Percentiles rank a stretch among this genome's conserved stretches.
These are phyloP conservation scores for Fusarium sp. DNA, from an alignment of 2,329 filamentous ascomycete species.

Conservation along the genomic window DNA sequence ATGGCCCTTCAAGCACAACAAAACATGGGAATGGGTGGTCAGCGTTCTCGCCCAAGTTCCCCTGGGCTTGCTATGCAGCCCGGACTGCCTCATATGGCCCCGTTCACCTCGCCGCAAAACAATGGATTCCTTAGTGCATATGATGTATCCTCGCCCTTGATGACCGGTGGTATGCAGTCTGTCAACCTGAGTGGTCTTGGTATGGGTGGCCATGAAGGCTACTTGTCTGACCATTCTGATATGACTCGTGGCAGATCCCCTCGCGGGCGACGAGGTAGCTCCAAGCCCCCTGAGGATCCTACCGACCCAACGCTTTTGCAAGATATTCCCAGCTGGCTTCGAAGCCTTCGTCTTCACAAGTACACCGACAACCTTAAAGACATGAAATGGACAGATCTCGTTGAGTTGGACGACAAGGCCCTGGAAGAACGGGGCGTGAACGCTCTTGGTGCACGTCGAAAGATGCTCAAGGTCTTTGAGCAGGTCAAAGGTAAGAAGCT, in stretches of 20 bases:
- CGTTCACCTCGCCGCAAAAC: conserved; percentile 89
- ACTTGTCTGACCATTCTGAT: conserved; percentile 94
- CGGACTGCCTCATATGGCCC: conserved; percentile 71
- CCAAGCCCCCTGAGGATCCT: conserved; percentile 97
- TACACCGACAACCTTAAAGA: conserved; percentile 99
- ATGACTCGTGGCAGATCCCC: conserved; percentile 92
- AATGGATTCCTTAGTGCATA: conserved; percentile 95
- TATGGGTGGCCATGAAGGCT: conserved; percentile 80
- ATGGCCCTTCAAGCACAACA: conserved; percentile 81
- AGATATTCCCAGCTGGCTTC: conserved; percentile 96
- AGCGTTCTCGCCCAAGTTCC: conserved; percentile 89
- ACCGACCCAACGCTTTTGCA: conserved; percentile 91
- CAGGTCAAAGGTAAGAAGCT: conserved; percentile 80
- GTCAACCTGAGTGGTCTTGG: conserved; percentile 81
- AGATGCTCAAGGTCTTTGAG: conserved; percentile 99
- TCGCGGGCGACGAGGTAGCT: conserved; percentile 90
- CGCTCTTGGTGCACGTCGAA: conserved; percentile 91
- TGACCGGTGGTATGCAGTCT: conserved; percentile 77
- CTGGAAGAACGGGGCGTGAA: conserved; percentile 95
- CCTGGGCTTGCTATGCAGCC: conserved; percentile 87
- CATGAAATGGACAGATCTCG: conserved; percentile 93
- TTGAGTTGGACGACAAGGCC: conserved; percentile 93
- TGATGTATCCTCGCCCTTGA: conserved; percentile 78
- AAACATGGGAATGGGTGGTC: conserved; percentile 71
- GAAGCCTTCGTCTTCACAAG: conserved; percentile 95